Base-by-base conservation (phyloP, 192 early-diverging fungal genomes). In the Geosiphon pyriformis region DNA sequence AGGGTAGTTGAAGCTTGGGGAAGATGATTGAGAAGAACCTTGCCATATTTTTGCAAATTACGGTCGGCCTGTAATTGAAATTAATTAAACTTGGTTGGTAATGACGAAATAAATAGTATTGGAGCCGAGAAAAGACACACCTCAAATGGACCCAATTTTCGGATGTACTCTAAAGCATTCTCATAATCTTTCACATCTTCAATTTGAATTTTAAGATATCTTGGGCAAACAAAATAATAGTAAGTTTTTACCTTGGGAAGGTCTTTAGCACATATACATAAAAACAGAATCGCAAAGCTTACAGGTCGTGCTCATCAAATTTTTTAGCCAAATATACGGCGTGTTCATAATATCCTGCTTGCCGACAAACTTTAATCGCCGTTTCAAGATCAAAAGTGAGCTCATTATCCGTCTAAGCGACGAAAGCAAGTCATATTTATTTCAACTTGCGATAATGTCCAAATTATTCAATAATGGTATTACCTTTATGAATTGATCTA, bases 361-460 rank as follows among this genome's bases (percentile, higher is more conserved):
- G 90, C 17, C 93, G 80, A 72, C 94, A 97, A 12, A 96, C 94
- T 49, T 86, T 80, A 61, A 98, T 96, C 29, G 94, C 96, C 0
- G 93, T 97, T 57, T 96, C 93, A 7, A 97, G 78, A 68, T 98
- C 96, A 74, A 98, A 98, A 26, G 83, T 85, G 54, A 89, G 77
- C 54, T 93, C 87, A 20, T 77, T 84, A 68, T 89, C 87, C 11
- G 84, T 87, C 75, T 86, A 72, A 30, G n/a, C n/a, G n/a, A n/a
- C n/a, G n/a, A n/a, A n/a, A n/a, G n/a, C n/a, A 30, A 42, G 15
- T 42, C 15, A 42, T 10, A 10, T 42, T 42, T 10, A 42, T 42
- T 42, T 42, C 6, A 42, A 7, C 11, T 55, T 60, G 0, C 7
- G 49, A 2, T 42, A 33, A 29, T 50, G 23, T 49, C n/a, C 8